phyloP scores from a whole-genome alignment of 768 basidiomycete genomes.

The Boletus pseudo-olivaceus region DNA sequence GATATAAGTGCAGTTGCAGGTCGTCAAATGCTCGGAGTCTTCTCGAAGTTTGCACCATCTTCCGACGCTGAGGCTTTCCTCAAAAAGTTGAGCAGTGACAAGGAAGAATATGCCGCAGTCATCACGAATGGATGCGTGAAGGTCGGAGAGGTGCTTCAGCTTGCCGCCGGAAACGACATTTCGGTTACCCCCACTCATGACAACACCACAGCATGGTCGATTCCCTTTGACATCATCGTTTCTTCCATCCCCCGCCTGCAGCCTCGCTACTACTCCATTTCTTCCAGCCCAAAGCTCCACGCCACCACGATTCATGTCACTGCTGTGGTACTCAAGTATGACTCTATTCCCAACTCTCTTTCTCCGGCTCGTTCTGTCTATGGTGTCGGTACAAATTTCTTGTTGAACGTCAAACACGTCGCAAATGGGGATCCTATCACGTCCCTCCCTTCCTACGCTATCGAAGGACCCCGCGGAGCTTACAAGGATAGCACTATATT shows the following conservation, averaged over 20 bases:
- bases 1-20: constrained; percentile 94
- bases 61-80: constrained; percentile 72
- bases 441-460: constrained; percentile 67
- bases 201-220: constrained; percentile 82
- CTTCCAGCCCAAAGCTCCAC: constrained; percentile 90
- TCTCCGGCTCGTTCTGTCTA: constrained; percentile 67
- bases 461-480: constrained; percentile 87
- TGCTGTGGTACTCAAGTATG: constrained; percentile 91
- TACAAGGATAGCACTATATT: constrained; percentile 70
- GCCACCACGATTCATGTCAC: constrained; percentile 93
- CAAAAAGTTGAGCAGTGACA: constrained; percentile 77
- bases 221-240: constrained; percentile 96
- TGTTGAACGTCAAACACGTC: constrained; percentile 86
- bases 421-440: constrained; percentile 55
- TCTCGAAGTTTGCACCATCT: constrained; percentile 86
- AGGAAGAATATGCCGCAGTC: constrained; percentile 78
- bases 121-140: constrained; percentile 83
- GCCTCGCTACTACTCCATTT: constrained; percentile 98
- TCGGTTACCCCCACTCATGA: constrained; percentile 51
- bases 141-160: constrained; percentile 88
- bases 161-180: constrained; percentile 81
- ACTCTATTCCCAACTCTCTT: constrained; percentile 54
- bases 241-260: constrained; percentile 92
- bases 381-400: constrained; percentile 93
- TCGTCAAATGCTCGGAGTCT: constrained; percentile 84